Percentiles rank a stretch among this genome's conserved stretches.
Conservation (phyloP, 2,329 filamentous ascomycete genomes). For the Leptoxyphium fumago region DNA sequence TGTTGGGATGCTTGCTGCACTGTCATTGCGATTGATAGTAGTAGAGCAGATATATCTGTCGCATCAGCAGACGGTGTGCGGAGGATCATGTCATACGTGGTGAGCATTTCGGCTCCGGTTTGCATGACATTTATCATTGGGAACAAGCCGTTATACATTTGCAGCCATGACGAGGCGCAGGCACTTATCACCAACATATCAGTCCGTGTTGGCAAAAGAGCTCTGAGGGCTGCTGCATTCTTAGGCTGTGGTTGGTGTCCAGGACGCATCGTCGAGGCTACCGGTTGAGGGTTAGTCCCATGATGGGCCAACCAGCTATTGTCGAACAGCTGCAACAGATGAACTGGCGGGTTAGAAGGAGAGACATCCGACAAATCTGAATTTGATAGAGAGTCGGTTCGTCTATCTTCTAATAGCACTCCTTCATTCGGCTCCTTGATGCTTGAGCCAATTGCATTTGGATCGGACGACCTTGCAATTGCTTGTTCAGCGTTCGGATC, state of each 20-base stretch:
- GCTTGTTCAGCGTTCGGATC: background rate
- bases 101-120: constrained; percentile 11
- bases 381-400: background rate
- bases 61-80: constrained; percentile 9
- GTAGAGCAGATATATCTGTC: constrained; percentile 13
- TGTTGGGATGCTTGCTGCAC: constrained; percentile 13
- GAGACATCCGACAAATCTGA: constrained; percentile 1
- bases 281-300: constrained; percentile 1
- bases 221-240: constrained; percentile 8
- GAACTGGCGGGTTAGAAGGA: constrained; percentile 12
- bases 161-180: constrained; percentile 15
- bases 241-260: constrained; percentile 6
- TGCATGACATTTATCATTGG: constrained; percentile 9
- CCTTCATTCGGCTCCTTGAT: too few relatives aligned
- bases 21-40: constrained; percentile 18
- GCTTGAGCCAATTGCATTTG: background rate
- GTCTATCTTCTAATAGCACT: too few relatives aligned
- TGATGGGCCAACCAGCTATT: constrained; percentile 14
- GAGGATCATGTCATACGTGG: constrained; percentile 13
- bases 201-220: constrained; percentile 13
- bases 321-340: constrained; percentile 18
- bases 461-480: background rate
- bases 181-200: constrained; percentile 11
- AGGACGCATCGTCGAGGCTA: background rate
- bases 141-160: constrained; percentile 12